These are phyloP conservation scores for Saraca asoca DNA, from an alignment of 331 rosid genomes.

Conservation along the genomic window DNA sequence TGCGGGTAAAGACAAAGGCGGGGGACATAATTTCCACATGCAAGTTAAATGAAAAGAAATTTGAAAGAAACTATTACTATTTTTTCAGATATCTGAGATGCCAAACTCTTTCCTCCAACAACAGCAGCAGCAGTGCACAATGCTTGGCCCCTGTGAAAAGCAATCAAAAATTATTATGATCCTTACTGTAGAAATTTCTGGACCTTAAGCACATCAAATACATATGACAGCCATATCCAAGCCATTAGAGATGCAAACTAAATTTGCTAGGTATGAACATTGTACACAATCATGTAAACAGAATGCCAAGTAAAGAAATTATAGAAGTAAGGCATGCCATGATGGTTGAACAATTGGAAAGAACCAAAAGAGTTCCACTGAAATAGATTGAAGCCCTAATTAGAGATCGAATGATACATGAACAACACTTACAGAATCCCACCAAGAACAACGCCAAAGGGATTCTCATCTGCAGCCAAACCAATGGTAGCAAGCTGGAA, in stretches of 20 bases:
- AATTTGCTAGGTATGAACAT: no score
- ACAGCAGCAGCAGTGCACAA: slow-evolving; percentile 95
- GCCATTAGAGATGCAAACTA: background rate
- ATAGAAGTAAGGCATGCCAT: slow-evolving; percentile 9
- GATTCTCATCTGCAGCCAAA: slow-evolving; percentile 95
- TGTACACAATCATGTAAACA: background rate
- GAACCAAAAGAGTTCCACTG: background rate
- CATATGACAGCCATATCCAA: slow-evolving; percentile 7
- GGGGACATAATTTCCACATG: background rate
- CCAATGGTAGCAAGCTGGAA: slow-evolving; percentile 92
- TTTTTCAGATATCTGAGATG: slow-evolving; percentile 92
- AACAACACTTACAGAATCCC: slow-evolving; percentile 75
- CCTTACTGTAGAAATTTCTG: slow-evolving; percentile 18
- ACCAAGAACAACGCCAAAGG: slow-evolving; percentile 93
- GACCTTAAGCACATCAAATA: background rate
- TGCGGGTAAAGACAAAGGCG: background rate
- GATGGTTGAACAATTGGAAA: background rate
- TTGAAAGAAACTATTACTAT: slow-evolving; percentile 45
- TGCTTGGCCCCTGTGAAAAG: slow-evolving; percentile 76
- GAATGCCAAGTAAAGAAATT: slow-evolving; percentile 17
- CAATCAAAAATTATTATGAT: slow-evolving; percentile 27
- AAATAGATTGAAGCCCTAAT: slow-evolving; percentile 14
- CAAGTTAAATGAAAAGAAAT: slow-evolving; percentile 11
- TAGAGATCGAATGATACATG: slow-evolving; percentile 14
- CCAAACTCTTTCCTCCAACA: slow-evolving; percentile 94